These are phyloP conservation scores for Eleusine coracana DNA, from an alignment of 176 grass and related monocot genomes.

Conservation along the genomic window DNA sequence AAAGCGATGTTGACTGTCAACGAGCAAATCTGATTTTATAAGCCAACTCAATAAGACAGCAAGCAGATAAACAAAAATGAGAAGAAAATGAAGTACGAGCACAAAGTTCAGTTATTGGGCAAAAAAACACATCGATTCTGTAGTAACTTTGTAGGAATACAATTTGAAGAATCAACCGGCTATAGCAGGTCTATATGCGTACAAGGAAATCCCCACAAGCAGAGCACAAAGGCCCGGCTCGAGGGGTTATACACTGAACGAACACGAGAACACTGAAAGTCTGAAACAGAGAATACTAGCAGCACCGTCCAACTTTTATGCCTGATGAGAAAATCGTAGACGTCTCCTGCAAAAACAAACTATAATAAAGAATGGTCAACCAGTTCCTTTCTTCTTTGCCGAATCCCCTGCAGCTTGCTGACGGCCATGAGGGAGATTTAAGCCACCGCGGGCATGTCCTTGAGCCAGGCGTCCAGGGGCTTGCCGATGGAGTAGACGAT, in stretches of 20 bases:
- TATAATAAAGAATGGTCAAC: conserved; percentile 82
- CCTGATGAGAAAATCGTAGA: conserved; percentile 31
- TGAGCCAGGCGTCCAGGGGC: conserved; percentile 81
- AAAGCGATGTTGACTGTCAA: too few relatives aligned
- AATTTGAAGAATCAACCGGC: conserved; percentile 43
- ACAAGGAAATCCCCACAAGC: conserved; percentile 42
- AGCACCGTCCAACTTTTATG: conserved; percentile 46
- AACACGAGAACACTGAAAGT: conserved; percentile 35
- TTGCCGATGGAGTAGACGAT: conserved; percentile 93
- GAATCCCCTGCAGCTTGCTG: conserved; percentile 11
- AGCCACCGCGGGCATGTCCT: conserved; percentile 85
- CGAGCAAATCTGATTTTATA: too few relatives aligned
- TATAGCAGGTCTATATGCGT: conserved; percentile 47
- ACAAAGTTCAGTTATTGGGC: neutral
- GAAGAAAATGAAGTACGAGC: neutral
- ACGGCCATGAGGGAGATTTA: conserved; percentile 13
- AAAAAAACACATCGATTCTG: conserved; percentile 34
- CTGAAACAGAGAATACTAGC: conserved; percentile 19
- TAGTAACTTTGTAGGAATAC: conserved; percentile 42
- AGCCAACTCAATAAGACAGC: too few relatives aligned
- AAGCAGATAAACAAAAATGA: too few relatives aligned
- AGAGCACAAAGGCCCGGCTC: neutral
- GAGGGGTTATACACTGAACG: conserved; percentile 44
- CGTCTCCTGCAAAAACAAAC: conserved; percentile 55
- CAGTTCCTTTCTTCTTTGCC: conserved; percentile 24